phyloP scores from a whole-genome alignment of 768 basidiomycete genomes.

The Boletus reticulatus region DNA sequence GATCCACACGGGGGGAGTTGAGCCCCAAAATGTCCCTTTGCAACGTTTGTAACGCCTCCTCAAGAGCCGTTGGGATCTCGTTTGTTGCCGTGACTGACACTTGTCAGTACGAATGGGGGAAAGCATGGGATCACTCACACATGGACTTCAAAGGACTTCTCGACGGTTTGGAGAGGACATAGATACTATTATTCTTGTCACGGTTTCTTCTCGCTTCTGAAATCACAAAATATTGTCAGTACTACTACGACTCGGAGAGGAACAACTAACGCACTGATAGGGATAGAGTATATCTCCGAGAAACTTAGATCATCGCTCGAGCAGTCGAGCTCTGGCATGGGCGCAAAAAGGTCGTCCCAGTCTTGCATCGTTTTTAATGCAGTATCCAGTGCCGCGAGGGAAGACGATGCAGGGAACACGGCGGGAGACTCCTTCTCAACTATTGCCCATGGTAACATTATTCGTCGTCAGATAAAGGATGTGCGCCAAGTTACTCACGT shows the following conservation, averaged over 20 bases:
- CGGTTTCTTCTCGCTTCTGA: neutral
- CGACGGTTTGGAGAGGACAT: neutral
- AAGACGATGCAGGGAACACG: conserved; percentile 8
- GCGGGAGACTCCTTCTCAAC: neutral
- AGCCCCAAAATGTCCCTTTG: neutral
- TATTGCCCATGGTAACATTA: neutral
- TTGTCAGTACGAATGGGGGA: neutral
- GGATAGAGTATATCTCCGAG: neutral
- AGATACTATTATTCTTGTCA: neutral
- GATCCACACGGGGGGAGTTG: neutral
- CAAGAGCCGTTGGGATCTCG: neutral
- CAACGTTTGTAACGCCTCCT: neutral
- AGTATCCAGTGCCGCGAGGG: conserved; percentile 14
- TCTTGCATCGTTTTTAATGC: conserved; percentile 6
- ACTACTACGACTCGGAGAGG: neutral
- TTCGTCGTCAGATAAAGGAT: conserved; percentile 6
- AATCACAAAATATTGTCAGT: neutral
- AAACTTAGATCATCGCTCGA: conserved; percentile 6
- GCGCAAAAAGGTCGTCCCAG: conserved; percentile 4
- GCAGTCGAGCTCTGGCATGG: neutral
- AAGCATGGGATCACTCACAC: conserved; percentile 6
- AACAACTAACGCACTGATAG: neutral
- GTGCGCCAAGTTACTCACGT: conserved; percentile 3
- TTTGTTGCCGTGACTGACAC: neutral
- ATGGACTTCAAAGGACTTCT: neutral